Evolutionary conservation across 1,284 basidiomycete genomes (phyloP), one percentile per base, ranked within the genome.

Genomic region (Trametes versicolor): DNA sequence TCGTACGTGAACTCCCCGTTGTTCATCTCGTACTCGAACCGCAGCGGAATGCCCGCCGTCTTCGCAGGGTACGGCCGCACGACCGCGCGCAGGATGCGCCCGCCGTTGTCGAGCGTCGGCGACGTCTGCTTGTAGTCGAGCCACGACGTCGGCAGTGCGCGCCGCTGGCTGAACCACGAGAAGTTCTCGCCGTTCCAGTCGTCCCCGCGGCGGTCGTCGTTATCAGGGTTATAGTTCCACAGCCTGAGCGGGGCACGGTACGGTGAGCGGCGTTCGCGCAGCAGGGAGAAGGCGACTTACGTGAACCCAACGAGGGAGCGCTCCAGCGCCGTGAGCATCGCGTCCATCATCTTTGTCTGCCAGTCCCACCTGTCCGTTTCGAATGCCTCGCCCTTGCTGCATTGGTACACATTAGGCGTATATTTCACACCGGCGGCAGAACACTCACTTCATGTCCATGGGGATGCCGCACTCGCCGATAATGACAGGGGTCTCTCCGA

Each of bases 141-240:
- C 50, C 86, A 75, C 0, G 82, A 84, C 0, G 80, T 72, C 1
- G 86, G 85, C 13, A 87, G 76, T 0, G 85, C 86, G 9, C 90
- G 86, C 53, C 78, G 79, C 49, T 84, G 80, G 66, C 92, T 93
- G 82, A 94, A 97, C 91, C 94, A 97, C 4, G 94, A 95, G 76
- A 98, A 97, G 79, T 96, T 96, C 78, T 99, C 97, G 51, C 92
- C 94, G 74, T 98, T 98, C 97, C 97, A 99, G 66, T 90, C 83
- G 76, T 99, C 97, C 15, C 97, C 98, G 25, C 80, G 75, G 23
- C 79, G 75, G 71, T 97, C 94, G 45, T 86, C 85, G 77, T 98
- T 98, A 59, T 85, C 82, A 0, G 96, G 94, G 74, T 98, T 98
- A 78, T 98, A 99, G 69, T 94, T 96, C 97, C 97, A 98, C 25